Conservation (phyloP, 108 stramenopile genomes). For the Fragilaria crotonensis region DNA sequence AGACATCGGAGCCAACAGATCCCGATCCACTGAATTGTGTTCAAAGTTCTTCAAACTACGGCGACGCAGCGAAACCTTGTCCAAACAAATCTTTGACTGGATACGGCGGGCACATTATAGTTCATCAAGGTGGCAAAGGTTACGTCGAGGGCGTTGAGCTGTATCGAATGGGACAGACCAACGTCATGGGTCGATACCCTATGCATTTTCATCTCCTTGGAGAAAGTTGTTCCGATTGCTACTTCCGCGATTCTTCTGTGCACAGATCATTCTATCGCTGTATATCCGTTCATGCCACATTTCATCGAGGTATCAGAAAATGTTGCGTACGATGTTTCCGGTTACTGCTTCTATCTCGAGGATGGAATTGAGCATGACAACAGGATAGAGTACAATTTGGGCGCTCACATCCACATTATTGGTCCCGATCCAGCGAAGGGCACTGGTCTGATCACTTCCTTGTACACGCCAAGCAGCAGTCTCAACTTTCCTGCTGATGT, state of each 20-base stretch:
- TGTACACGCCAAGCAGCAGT: constrained; percentile 2
- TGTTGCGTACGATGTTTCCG: constrained; percentile 39
- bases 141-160: constrained; percentile 31
- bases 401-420: constrained; percentile 34
- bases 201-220: constrained; percentile 34
- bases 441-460: constrained; percentile 8
- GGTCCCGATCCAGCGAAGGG: constrained; percentile 10
- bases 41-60: background rate
- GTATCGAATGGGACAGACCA: constrained; percentile 47
- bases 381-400: constrained; percentile 30
- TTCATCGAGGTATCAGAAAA: constrained; percentile 15
- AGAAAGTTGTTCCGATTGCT: constrained; percentile 19
- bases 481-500: constrained; percentile 28
- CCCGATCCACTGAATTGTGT: constrained; percentile 14
- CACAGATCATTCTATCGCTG: constrained; percentile 37
- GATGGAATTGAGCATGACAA: constrained; percentile 43
- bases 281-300: constrained; percentile 33
- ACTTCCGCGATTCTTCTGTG: constrained; percentile 25
- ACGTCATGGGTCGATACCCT: constrained; percentile 34
- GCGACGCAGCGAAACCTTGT: constrained; percentile 9
- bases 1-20: constrained; percentile 33
- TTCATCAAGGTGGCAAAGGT: constrained; percentile 9
- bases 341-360: constrained; percentile 40
- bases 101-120: constrained; percentile 40
- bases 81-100: constrained; percentile 19